Conservation (phyloP, 2,329 filamentous ascomycete genomes). For the Tricladium varicosporioides region DNA sequence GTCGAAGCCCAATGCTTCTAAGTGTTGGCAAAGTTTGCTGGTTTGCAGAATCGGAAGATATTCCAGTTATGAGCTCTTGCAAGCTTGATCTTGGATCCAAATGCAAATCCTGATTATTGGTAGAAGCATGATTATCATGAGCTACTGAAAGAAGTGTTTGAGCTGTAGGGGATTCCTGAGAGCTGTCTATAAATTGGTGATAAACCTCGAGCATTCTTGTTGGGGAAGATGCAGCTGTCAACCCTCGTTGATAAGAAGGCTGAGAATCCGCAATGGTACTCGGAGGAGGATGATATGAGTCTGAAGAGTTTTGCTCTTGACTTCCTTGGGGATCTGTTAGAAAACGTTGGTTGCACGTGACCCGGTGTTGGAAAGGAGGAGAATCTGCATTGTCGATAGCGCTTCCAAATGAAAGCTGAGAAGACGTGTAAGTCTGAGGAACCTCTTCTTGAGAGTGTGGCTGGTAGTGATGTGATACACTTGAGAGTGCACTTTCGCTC, state of each 20-base stretch:
- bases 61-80: neutral
- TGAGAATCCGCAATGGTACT: slow-evolving; percentile 57
- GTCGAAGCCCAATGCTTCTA: neutral
- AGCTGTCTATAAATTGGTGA: slow-evolving; percentile 38
- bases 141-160: neutral
- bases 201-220: slow-evolving; percentile 50
- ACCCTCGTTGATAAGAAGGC: slow-evolving; percentile 36
- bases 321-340: neutral
- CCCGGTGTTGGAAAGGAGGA: slow-evolving; percentile 22
- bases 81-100: neutral
- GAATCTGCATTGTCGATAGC: slow-evolving; percentile 31
- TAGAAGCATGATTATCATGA: neutral
- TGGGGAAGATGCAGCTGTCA: slow-evolving; percentile 44
- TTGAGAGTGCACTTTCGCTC: neutral
- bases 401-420: slow-evolving; percentile 29
- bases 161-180: slow-evolving; percentile 21
- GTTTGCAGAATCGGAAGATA: neutral
- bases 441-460: slow-evolving; percentile 1
- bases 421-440: slow-evolving; percentile 12
- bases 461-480: neutral
- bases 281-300: slow-evolving; percentile 43
- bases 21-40: neutral
- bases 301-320: slow-evolving; percentile 4
- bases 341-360: slow-evolving; percentile 1
- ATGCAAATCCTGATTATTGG: neutral